Conservation (phyloP, 1,139 yeast species). For the Sugiyamaella paludigena region DNA sequence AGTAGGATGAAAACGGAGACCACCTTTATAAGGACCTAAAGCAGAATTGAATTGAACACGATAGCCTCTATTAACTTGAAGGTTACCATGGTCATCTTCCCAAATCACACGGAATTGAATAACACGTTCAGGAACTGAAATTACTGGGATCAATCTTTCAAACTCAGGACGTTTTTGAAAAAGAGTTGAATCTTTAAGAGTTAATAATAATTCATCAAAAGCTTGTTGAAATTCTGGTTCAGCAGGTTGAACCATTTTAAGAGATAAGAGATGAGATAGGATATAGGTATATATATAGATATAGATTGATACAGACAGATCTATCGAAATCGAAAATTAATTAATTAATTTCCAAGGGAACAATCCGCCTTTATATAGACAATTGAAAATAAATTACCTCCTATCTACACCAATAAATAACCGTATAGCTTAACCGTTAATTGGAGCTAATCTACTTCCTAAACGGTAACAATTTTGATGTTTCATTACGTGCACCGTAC, state of each 20-base stretch:
- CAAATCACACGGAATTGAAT: conserved; percentile 96
- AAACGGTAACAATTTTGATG: too few relatives aligned
- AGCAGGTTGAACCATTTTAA: conserved; percentile 54
- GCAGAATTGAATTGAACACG: conserved; percentile 99
- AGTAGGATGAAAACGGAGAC: conserved; percentile 95
- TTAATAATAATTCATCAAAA: conserved; percentile 84
- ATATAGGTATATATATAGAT: too few relatives aligned
- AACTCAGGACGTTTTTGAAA: conserved; percentile 88
- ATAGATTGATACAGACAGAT: too few relatives aligned
- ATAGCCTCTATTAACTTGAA: conserved; percentile 95
- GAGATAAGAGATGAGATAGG: too few relatives aligned
- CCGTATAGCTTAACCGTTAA: too few relatives aligned
- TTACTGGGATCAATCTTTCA: conserved; percentile 83
- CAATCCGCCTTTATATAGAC: conserved; percentile 9
- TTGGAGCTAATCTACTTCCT: too few relatives aligned
- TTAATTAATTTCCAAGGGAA: neutral
- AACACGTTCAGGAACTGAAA: conserved; percentile 92
- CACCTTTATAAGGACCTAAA: conserved; percentile 99
- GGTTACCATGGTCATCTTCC: conserved; percentile 92
- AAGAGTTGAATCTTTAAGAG: conserved; percentile 87
- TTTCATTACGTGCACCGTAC: too few relatives aligned
- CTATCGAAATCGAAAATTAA: neutral
- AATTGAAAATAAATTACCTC: neutral
- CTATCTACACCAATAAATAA: neutral
- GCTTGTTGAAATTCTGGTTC: conserved; percentile 99